These are phyloP conservation scores for Perkinsus olseni DNA, from an alignment of 169 alveolate species.

Conservation along the genomic window DNA sequence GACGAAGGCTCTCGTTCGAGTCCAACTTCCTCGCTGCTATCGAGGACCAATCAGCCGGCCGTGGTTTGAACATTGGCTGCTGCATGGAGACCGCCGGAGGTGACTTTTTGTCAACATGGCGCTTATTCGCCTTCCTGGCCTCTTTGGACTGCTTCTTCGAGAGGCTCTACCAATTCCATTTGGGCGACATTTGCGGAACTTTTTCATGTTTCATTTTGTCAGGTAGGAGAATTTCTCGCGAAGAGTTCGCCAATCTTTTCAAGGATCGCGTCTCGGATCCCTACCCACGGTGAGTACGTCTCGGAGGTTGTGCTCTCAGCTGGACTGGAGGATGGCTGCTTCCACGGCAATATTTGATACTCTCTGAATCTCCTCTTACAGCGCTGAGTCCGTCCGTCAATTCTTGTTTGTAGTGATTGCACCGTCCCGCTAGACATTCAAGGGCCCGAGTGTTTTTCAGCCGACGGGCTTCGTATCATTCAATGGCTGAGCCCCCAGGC, in stretches of 20 bases:
- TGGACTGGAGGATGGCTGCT: not conserved
- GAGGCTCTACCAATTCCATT: no score
- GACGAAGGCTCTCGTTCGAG: not conserved
- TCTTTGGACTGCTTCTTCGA: not conserved
- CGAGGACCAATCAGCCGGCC: not conserved
- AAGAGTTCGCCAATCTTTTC: not conserved
- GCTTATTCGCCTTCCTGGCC: not conserved
- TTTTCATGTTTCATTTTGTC: not conserved
- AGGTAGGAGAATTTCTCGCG: not conserved
- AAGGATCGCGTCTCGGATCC: not conserved
- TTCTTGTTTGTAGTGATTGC: no score
- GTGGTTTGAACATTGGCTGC: not conserved
- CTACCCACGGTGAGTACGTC: not conserved
- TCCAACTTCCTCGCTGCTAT: not conserved
- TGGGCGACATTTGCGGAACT: no score
- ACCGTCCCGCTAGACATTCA: no score
- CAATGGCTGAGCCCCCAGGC: no score
- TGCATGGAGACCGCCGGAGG: not conserved
- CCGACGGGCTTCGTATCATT: no score
- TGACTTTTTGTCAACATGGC: not conserved
- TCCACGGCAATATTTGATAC: no score
- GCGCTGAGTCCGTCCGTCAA: no score
- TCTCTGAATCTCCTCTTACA: no score
- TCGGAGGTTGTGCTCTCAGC: not conserved
- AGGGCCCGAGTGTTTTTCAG: no score